Evolutionary conservation across 805 yeast genomes (phyloP).

Genomic region (Lachancea sp.): DNA sequence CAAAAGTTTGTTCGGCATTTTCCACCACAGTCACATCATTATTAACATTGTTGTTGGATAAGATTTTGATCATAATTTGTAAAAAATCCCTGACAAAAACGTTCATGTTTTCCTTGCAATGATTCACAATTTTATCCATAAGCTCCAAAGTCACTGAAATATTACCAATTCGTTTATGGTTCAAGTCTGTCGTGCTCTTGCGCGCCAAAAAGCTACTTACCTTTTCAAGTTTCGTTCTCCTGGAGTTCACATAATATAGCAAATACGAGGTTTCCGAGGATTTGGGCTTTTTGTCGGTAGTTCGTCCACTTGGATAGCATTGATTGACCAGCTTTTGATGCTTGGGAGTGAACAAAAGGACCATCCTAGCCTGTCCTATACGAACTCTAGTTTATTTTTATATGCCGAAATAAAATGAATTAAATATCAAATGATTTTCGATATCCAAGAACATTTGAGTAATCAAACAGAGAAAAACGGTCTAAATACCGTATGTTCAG

Average conservation of each 20-base stretch:
- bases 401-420: neutral
- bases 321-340: conserved; percentile 86
- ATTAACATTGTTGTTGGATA: conserved; percentile 35
- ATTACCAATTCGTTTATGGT: conserved; percentile 65
- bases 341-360: conserved; percentile 53
- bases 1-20: conserved; percentile 42
- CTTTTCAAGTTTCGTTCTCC: conserved; percentile 83
- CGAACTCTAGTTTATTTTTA: neutral
- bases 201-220: conserved; percentile 64
- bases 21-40: conserved; percentile 60
- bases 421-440: neutral
- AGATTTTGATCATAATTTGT: conserved; percentile 46
- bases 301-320: conserved; percentile 89
- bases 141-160: conserved; percentile 75
- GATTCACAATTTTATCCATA: conserved; percentile 57
- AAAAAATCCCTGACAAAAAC: conserved; percentile 70
- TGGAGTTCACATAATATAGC: conserved; percentile 81
- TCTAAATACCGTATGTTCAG: too few relatives aligned
- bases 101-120: conserved; percentile 77
- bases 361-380: conserved; percentile 5
- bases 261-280: conserved; percentile 85
- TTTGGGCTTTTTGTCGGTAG: conserved; percentile 83
- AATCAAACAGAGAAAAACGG: too few relatives aligned
- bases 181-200: conserved; percentile 55
- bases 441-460: neutral